Base-by-base conservation (phyloP, 495 filamentous ascomycete species). In the Penicillium simplicissimum region DNA sequence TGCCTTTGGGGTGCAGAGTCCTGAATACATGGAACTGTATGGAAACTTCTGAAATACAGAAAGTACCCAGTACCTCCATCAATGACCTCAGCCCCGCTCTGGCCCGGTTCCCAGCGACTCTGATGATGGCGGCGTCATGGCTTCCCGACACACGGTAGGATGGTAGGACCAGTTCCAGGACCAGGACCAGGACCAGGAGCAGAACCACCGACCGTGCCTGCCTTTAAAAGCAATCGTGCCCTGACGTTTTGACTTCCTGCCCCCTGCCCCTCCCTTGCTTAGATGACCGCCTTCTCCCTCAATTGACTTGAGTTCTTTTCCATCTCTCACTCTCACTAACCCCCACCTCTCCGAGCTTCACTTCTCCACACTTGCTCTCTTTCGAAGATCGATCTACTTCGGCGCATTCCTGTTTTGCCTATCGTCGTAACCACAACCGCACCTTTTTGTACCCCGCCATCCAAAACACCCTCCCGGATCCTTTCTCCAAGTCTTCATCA, bases 401-500 rank as follows among this genome's bases (percentile, higher is more conserved):
- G 28, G 17, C 31, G n/a, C 43, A 51, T 58, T 58, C 19, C 43
- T 31, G 14, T 36, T 36, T 14, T 58, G 49, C 13, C 43, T 31
- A 6, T 36, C 13, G 17, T 51, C 48, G 33, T 17, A 19, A 53
- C 35, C 57, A 58, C 51, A 58, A 35, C 54, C 13, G 14, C 38
- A 8, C 38, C 5, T 4, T 43, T 33, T 36, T n/a, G n/a, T 37
- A 35, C 51, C 31, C 31, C 33, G 33, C 28, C 23, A 28, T 19
- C 21, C 9, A 36, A 36, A 53, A 23, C 3, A 5, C 51, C 17
- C n/a, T 35, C 40, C 21, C 55, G 55, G 60, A 62, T 58, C 49
- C 51, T 40, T 35, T 40, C n/a, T 40, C 61, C 59, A 42, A 47
- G 40, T 45, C 13, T 59, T 17, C 75, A 78, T 57, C 68, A 83